These are phyloP conservation scores for Suhomyces guaymorum DNA, from an alignment of 1,139 yeast genomes.

Conservation along the genomic window DNA sequence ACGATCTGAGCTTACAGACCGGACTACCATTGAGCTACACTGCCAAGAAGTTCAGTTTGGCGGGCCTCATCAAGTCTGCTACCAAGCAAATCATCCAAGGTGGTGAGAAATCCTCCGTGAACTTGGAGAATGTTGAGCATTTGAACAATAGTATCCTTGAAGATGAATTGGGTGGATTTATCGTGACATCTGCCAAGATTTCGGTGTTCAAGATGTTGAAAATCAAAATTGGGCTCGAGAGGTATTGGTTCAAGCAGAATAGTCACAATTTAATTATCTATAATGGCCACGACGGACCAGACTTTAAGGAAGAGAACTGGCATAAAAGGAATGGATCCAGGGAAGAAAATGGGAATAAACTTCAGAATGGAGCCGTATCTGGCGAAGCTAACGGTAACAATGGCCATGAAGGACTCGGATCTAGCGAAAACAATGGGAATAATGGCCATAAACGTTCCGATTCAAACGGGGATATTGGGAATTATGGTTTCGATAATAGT, in stretches of 20 bases:
- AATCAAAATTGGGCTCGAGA: constrained; percentile 34
- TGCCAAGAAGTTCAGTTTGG: constrained; percentile 29
- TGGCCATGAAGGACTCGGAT: too few species aligned
- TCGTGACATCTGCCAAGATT: constrained; percentile 32
- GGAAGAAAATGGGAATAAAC: too few species aligned
- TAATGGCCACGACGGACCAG: constrained; percentile 22
- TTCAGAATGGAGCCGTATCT: too few species aligned
- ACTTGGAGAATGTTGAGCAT: constrained; percentile 43
- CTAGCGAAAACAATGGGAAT: too few species aligned
- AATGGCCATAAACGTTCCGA: too few species aligned
- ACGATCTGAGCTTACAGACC: constrained; percentile 34
- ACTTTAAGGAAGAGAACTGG: constrained; percentile 5
- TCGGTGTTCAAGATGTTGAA: constrained; percentile 38
- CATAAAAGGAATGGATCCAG: too few species aligned
- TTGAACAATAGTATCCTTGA: constrained; percentile 32
- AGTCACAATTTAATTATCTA: constrained; percentile 41
- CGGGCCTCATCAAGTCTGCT: constrained; percentile 37
- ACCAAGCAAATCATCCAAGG: constrained; percentile 37
- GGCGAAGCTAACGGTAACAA: too few species aligned
- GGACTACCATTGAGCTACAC: constrained; percentile 35
- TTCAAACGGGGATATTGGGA: too few species aligned
- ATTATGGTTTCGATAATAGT: constrained; percentile 10
- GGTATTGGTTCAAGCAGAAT: constrained; percentile 42
- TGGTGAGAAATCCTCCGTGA: constrained; percentile 21
- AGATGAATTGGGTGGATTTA: constrained; percentile 32